Base-by-base conservation (phyloP, 176 grass and related monocot genomes). In the Carex cristatella region DNA sequence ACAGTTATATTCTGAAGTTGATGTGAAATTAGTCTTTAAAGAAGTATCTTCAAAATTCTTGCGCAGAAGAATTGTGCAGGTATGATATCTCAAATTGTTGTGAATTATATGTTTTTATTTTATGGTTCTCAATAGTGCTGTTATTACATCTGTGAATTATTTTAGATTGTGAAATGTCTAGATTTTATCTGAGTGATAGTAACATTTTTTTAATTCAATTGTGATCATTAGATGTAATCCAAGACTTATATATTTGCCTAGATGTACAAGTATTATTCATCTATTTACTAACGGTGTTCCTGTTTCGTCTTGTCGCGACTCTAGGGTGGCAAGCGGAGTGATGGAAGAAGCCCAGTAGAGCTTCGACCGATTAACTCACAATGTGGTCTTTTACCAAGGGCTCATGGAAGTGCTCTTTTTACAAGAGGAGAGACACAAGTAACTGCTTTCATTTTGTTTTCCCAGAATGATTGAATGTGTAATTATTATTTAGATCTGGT, bases 341-440 rank as follows among this genome's bases (percentile, higher is more conserved):
- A 98, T 85, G 95, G 95, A 77, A 85, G 95, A 76, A 92, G 76
- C 78, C 81, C 91, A 53, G 80, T 67, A 79, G 91, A 95, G 49
- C 90, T 95, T 88, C 95, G 95, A 4, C 95, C 95, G 11, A 95
- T 98, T 83, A 89, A 87, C 88, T 98, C 95, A 69, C 91, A 92
- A 54, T 95, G 95, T 89, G 85, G 89, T 69, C 35, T 95, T 68
- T 89, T 98, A 85, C 95, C 95, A 66, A 89, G 95, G 86, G 93
- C 95, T 86, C 95, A 98, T 93, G 95, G 95, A 67, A 98, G 95
- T 89, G 89, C 91, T 73, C 86, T 98, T 40, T 98, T 98, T 79
- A 98, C 93, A 48, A 90, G 95, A 74, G 95, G 95, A 72, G 95
- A 98, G 94, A 98, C 95, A 84, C 95, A 98, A 90, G 95, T 95